Percentiles rank a stretch among this genome's conserved stretches.
Conservation (phyloP, 345 rosid genomes). For the Aquilaria yunnanensis region DNA sequence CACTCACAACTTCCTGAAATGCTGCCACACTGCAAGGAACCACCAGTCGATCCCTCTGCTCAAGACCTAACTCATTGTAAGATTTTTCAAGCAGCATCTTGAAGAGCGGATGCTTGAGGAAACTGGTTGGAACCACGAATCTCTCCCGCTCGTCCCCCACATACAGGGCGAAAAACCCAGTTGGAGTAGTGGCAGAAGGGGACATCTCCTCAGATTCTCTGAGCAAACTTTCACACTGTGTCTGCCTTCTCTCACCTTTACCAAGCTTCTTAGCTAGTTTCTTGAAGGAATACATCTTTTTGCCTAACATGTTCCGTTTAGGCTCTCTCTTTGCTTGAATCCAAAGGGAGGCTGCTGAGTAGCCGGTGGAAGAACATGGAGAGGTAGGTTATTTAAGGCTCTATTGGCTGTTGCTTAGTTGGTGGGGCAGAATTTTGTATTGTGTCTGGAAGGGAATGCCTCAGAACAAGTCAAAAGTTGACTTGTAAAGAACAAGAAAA, state of each 20-base stretch:
- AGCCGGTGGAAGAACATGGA: neutral
- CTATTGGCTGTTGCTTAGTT: conserved; percentile 2
- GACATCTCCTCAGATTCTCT: conserved; percentile 17
- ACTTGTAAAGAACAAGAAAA: conserved; percentile 4
- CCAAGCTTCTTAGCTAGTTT: conserved; percentile 74
- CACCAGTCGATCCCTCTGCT: conserved; percentile 47
- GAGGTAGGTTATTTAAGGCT: neutral
- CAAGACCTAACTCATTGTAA: conserved; percentile 49
- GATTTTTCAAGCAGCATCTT: conserved; percentile 85
- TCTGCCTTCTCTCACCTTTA: conserved; percentile 21
- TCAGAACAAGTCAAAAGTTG: conserved; percentile 5
- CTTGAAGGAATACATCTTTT: conserved; percentile 68
- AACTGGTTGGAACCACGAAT: conserved; percentile 68
- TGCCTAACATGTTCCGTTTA: conserved; percentile 44
- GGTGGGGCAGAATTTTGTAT: conserved; percentile 15
- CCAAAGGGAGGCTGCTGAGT: no score
- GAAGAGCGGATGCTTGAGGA: conserved; percentile 67
- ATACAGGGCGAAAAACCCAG: conserved; percentile 69
- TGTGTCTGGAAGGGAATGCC: conserved; percentile 13
- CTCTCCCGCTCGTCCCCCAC: conserved; percentile 72
- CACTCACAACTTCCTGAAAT: conserved; percentile 63
- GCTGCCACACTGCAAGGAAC: conserved; percentile 73
- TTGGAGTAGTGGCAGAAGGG: conserved; percentile 37
- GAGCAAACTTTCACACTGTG: conserved; percentile 43
- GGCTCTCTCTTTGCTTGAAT: neutral